Conservation (phyloP, 2,329 filamentous ascomycete genomes). For the Tolypocladium amazonense region DNA sequence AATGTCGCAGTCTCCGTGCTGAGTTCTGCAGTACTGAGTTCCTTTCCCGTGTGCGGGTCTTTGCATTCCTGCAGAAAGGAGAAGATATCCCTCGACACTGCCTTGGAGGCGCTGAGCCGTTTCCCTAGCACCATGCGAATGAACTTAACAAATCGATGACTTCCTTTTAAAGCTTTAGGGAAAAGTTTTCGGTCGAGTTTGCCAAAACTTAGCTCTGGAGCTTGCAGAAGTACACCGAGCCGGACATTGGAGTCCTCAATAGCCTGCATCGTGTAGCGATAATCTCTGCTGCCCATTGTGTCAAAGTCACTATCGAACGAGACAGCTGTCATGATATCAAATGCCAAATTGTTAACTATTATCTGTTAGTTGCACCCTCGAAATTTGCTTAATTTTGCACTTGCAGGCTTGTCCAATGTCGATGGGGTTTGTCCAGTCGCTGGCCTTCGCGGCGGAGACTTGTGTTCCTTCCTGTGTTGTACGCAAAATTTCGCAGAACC, state of each 20-base stretch:
- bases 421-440: slow-evolving; percentile 1
- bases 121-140: slow-evolving; percentile 2
- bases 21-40: slow-evolving; percentile 28
- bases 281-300: slow-evolving; percentile 5
- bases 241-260: slow-evolving; percentile 12
- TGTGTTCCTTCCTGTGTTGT: background rate
- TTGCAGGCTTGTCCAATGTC: slow-evolving; percentile 5
- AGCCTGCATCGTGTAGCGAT: slow-evolving; percentile 7
- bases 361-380: background rate
- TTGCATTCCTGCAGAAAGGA: slow-evolving; percentile 33
- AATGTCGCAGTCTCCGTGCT: slow-evolving; percentile 32
- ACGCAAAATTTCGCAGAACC: background rate
- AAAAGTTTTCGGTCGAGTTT: slow-evolving; percentile 6
- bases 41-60: slow-evolving; percentile 32
- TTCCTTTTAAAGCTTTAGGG: slow-evolving; percentile 2
- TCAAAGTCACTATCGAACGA: slow-evolving; percentile 8
- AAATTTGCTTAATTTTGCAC: background rate
- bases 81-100: slow-evolving; percentile 34
- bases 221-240: slow-evolving; percentile 7
- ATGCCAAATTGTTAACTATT: slow-evolving; percentile 9
- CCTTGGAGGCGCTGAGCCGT: slow-evolving; percentile 1
- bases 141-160: slow-evolving; percentile 5
- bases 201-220: slow-evolving; percentile 1
- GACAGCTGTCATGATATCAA: slow-evolving; percentile 13
- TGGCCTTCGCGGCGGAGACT: background rate